Conservation (phyloP, 805 yeast genomes). For the Tetrapisispora pingtungensis region DNA sequence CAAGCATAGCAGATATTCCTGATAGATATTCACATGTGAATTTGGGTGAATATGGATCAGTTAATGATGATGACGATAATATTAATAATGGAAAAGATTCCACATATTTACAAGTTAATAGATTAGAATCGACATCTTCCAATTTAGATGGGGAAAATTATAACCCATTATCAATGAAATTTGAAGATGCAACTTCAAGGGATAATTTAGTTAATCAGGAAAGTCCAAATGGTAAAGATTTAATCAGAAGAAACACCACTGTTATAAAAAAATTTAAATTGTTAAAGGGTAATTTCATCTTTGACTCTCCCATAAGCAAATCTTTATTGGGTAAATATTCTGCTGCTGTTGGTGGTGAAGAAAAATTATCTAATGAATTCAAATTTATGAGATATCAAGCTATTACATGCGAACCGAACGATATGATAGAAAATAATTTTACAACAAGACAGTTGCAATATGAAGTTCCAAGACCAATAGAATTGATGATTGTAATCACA, state of each 20-base stretch:
- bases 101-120: slow-evolving; percentile 9
- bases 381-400: slow-evolving; percentile 88
- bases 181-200: not conserved
- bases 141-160: not conserved
- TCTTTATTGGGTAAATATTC: slow-evolving; percentile 45
- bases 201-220: slow-evolving; percentile 3
- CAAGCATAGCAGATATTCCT: not conserved
- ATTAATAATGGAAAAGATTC: not conserved
- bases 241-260: slow-evolving; percentile 5
- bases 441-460: slow-evolving; percentile 78
- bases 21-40: slow-evolving; percentile 15
- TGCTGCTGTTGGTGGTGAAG: slow-evolving; percentile 36
- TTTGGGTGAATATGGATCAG: slow-evolving; percentile 19
- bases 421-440: slow-evolving; percentile 52
- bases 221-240: not conserved
- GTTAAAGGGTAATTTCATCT: slow-evolving; percentile 64
- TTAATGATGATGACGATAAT: slow-evolving; percentile 9
- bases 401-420: slow-evolving; percentile 81
- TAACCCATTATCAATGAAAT: not conserved
- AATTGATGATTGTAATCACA: slow-evolving; percentile 75
- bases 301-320: slow-evolving; percentile 83
- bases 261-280: slow-evolving; percentile 24
- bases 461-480: slow-evolving; percentile 70
- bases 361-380: slow-evolving; percentile 41
- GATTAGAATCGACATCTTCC: slow-evolving; percentile 6